Evolutionary conservation across 805 yeast genomes (phyloP).

Genomic region (Wickerhamiella parazyma): DNA sequence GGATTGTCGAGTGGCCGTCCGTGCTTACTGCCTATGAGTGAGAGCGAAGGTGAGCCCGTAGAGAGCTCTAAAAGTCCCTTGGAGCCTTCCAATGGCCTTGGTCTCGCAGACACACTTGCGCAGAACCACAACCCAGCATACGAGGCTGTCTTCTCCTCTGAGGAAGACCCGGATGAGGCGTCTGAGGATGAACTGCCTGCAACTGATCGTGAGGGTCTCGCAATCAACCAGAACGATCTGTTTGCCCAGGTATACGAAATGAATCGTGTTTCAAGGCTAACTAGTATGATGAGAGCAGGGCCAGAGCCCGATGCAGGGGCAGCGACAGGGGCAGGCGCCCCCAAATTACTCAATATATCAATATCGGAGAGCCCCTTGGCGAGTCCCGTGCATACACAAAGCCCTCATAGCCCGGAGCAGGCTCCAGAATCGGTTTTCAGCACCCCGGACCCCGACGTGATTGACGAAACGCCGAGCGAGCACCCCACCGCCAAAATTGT

Average conservation of each 20-base stretch:
- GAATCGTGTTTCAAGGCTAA: neutral
- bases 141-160: neutral
- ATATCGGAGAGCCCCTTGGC: no score
- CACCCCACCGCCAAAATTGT: neutral
- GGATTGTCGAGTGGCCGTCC: no score
- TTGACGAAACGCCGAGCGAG: slow-evolving; percentile 6
- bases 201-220: neutral
- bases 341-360: no score
- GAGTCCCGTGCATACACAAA: no score
- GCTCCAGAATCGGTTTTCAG: neutral
- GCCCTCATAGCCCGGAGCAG: no score
- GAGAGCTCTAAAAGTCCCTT: neutral
- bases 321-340: no score
- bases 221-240: neutral
- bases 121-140: neutral
- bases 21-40: neutral
- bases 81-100: slow-evolving; percentile 2
- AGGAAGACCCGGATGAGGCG: no score
- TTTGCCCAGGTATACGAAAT: slow-evolving; percentile 1
- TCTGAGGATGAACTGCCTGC: neutral
- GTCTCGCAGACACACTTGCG: slow-evolving; percentile 2
- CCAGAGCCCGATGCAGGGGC: no score
- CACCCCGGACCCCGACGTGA: neutral
- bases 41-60: neutral
- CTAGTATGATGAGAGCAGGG: neutral